Conservation (phyloP, 768 basidiomycete genomes). For the Auriculariales sp. region DNA sequence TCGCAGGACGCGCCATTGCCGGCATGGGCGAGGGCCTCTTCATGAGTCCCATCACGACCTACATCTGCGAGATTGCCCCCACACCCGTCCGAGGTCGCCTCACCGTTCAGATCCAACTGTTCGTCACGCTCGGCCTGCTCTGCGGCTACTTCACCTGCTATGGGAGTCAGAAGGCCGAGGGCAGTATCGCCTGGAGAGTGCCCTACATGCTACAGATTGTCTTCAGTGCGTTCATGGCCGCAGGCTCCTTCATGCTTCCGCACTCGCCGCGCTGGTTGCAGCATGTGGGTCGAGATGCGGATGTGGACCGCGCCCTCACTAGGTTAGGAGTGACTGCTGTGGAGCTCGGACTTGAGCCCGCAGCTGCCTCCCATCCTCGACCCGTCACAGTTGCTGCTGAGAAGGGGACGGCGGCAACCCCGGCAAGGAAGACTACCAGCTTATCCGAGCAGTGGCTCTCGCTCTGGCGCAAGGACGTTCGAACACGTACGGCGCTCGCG, state of each 20-base stretch:
- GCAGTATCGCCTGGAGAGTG: constrained; percentile 23
- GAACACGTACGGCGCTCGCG: constrained; percentile 23
- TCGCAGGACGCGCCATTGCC: constrained; percentile 30
- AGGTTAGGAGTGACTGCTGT: constrained; percentile 12
- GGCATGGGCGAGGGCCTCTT: constrained; percentile 34
- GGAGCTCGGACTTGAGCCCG: constrained; percentile 17
- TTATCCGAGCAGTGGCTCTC: too few relatives aligned
- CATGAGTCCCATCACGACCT: constrained; percentile 24
- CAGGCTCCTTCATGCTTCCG: constrained; percentile 18
- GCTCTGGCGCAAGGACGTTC: constrained; percentile 16
- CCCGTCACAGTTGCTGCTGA: too few relatives aligned
- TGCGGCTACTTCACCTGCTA: constrained; percentile 26
- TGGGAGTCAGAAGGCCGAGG: constrained; percentile 17
- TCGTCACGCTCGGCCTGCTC: constrained; percentile 29
- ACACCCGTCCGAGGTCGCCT: constrained; percentile 25
- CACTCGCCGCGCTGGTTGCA: constrained; percentile 28
- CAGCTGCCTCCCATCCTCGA: too few relatives aligned
- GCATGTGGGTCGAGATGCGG: constrained; percentile 19
- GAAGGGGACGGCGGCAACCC: too few relatives aligned
- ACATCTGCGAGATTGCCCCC: constrained; percentile 29
- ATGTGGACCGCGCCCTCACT: constrained; percentile 17
- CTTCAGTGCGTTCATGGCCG: constrained; percentile 16
- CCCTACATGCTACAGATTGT: constrained; percentile 22
- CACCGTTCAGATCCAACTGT: constrained; percentile 26
- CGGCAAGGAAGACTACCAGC: too few relatives aligned